Evolutionary conservation across 331 rosid genomes (phyloP).

Genomic region (Dryas integrifolia): DNA sequence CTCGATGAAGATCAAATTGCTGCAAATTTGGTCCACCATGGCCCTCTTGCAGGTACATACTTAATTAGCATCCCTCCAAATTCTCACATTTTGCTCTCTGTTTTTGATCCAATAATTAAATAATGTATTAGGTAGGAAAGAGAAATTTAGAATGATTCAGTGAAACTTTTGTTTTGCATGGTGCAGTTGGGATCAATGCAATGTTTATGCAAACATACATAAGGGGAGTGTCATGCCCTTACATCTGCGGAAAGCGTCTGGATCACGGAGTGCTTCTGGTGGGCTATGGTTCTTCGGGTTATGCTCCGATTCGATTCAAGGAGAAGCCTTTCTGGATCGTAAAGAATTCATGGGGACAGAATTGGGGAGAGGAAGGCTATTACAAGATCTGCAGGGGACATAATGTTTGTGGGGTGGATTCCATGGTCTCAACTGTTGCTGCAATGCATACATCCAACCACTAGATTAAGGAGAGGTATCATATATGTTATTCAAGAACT

Average conservation of each 20-base stretch:
- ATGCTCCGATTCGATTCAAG: constrained; percentile 74
- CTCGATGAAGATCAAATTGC: constrained; percentile 85
- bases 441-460: constrained; percentile 32
- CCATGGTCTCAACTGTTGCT: constrained; percentile 85
- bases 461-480: constrained; percentile 23
- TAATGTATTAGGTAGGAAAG: neutral
- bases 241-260: constrained; percentile 49
- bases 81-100: neutral
- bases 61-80: neutral
- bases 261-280: constrained; percentile 94
- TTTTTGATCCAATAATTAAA: neutral
- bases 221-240: constrained; percentile 87
- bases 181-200: constrained; percentile 84
- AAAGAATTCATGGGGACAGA: constrained; percentile 88
- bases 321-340: constrained; percentile 83
- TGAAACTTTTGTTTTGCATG: constrained; percentile 11
- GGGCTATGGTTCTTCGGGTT: constrained; percentile 73
- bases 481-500: neutral
- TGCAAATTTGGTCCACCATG: constrained; percentile 80
- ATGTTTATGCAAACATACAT: constrained; percentile 82
- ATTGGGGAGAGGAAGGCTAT: constrained; percentile 85
- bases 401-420: constrained; percentile 80
- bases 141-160: neutral
- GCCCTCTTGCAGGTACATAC: constrained; percentile 79
- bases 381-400: constrained; percentile 83